phyloP scores from a whole-genome alignment of 805 yeast genomes.

The Yarrowia porcina region DNA sequence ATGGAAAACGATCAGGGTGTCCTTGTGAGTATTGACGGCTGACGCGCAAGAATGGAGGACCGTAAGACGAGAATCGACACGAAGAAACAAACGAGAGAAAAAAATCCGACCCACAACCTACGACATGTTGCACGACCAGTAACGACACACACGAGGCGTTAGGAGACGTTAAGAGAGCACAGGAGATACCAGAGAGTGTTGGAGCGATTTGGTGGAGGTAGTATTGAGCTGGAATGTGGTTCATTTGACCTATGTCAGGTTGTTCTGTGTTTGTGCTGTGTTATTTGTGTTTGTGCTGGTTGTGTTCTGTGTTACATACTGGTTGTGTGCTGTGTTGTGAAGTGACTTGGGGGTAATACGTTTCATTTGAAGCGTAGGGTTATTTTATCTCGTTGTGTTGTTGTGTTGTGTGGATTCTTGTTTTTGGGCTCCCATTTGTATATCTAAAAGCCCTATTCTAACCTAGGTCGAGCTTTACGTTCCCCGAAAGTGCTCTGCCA shows the following conservation, averaged over 20 bases:
- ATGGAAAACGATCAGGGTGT: constrained; percentile 99
- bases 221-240: too few species aligned
- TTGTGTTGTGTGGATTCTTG: background rate
- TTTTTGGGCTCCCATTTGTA: too few species aligned
- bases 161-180: too few species aligned
- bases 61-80: background rate
- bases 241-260: too few species aligned
- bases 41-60: background rate
- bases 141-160: background rate
- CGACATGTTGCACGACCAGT: background rate
- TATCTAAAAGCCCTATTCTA: background rate
- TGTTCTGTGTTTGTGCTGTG: too few species aligned
- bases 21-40: constrained; percentile 67
- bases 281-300: too few species aligned
- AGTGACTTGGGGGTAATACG: too few species aligned
- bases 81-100: background rate
- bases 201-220: too few species aligned
- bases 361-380: too few species aligned
- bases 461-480: constrained; percentile 98
- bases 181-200: too few species aligned
- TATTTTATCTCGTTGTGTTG: background rate
- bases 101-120: background rate
- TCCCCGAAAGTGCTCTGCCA: constrained; percentile 99
- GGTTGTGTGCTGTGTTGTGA: too few species aligned
- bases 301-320: too few species aligned